phyloP scores from a whole-genome alignment of 106 monocot genomes.

The Dioscorea dumetorum region DNA sequence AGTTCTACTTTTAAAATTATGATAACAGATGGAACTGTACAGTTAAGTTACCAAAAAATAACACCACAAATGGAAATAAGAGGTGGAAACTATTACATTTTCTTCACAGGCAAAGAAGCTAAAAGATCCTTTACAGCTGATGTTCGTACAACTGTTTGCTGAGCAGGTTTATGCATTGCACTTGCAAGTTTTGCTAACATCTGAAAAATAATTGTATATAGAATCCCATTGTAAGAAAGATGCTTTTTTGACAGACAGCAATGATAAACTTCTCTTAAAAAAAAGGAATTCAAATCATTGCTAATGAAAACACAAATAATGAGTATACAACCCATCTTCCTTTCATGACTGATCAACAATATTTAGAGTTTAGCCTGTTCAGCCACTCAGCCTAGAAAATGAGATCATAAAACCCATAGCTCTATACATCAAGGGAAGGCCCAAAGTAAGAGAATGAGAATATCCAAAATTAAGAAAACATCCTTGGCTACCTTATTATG shows the following conservation, averaged over 20 bases:
- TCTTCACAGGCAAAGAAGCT: constrained; percentile 87
- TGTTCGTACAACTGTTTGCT: constrained; percentile 88
- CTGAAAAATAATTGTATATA: constrained; percentile 17
- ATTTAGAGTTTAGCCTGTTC: no score
- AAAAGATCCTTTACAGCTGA: constrained; percentile 75
- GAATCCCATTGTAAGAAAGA: no score
- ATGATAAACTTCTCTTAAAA: not conserved
- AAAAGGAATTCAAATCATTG: no score
- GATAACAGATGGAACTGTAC: not conserved
- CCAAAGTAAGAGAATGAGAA: no score
- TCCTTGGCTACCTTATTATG: constrained; percentile 77
- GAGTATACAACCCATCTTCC: no score
- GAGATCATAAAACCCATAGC: no score
- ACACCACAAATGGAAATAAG: not conserved
- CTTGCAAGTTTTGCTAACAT: constrained; percentile 98
- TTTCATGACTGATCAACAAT: no score
- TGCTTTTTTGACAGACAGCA: not conserved
- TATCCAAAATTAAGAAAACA: not conserved
- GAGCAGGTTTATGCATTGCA: constrained; percentile 94
- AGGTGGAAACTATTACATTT: constrained; percentile 53
- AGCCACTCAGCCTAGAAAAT: no score
- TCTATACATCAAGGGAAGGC: no score
- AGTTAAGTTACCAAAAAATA: not conserved
- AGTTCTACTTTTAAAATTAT: not conserved
- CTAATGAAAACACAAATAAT: not conserved